Evolutionary conservation across 176 grass and related monocot genomes (phyloP), one percentile per base, ranked within the genome.

Genomic region (Coix lacrymajobi): DNA sequence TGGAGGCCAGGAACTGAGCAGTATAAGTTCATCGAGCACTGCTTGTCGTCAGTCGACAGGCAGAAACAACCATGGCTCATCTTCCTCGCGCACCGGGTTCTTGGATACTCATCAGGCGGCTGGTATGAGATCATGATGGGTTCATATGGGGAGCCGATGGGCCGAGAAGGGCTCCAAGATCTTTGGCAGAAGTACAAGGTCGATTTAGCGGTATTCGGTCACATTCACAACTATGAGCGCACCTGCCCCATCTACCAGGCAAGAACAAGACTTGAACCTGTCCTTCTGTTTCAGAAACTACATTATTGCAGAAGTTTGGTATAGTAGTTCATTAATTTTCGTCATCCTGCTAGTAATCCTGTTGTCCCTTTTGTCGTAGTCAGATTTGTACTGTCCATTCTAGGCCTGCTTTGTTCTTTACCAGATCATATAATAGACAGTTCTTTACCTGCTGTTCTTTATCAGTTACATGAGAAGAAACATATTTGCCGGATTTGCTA

Each of bases 11-110:
- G 77, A 32, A 79, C 77, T 0, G 62, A 66, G 29, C 77, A 79
- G 62, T 79, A 79, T 30, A 79, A 24, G 61, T 79, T 66, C 77
- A 66, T 79, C 20, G 77, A 79, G 41, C 77, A 66, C 0, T 79
- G 76, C 29, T 22, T 79, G 28, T 66, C 77, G 29, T 79, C 77
- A 7, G 61, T 79, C 3, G 77, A 79, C 77, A 65, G 77, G 61
- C 40, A 79, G 62, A 66, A 49, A 17, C 77, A 79, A 40, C 77
- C 77, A 36, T 79, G 77, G 77, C 77, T 79, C 41, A 33, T 79
- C 77, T 77, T 80, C 78, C 78, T 80, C 31, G 78, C 78, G 5
- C 78, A 80, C 63, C 63, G 78, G 30, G 78, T 80, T 16, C 78
- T 80, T 5, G 78, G 78, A 3, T 80, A 80, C 78, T 80, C 78